A percentile compares a stretch with the other conserved stretches of the same genome.
phyloP scores from a whole-genome alignment of 495 filamentous ascomycete genomes.

The Amphirosellinia nigrospora region DNA sequence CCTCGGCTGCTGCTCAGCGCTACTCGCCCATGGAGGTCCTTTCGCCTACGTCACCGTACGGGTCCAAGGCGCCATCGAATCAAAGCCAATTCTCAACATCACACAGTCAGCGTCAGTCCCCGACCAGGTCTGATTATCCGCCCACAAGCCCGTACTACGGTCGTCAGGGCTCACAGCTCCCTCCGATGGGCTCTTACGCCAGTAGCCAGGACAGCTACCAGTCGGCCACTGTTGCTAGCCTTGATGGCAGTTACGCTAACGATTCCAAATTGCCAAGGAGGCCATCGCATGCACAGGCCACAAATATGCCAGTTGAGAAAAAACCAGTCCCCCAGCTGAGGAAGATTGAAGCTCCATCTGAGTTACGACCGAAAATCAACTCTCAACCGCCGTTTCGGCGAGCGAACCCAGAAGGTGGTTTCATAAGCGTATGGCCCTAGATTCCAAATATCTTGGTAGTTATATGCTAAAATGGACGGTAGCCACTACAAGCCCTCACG shows the following conservation, averaged over 20 bases:
- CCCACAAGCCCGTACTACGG: conserved; percentile 57
- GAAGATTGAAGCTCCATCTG: conserved; percentile 71
- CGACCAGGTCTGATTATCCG: conserved; percentile 55
- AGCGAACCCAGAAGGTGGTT: conserved; percentile 96
- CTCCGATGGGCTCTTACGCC: conserved; percentile 72
- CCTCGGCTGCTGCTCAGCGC: conserved; percentile 82
- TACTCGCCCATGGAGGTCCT: conserved; percentile 95
- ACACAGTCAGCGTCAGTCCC: conserved; percentile 55
- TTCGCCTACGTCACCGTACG: conserved; percentile 60
- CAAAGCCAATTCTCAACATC: conserved; percentile 50
- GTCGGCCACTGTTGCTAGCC: conserved; percentile 67
- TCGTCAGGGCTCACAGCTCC: conserved; percentile 63
- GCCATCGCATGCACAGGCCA: conserved; percentile 50
- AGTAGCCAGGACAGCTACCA: conserved; percentile 68
- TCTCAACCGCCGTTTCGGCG: conserved; percentile 87
- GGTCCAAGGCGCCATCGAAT: conserved; percentile 44
- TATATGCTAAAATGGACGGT: conserved; percentile 26
- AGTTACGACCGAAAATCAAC: conserved; percentile 84
- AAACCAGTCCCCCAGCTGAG: conserved; percentile 88
- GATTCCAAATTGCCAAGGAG: conserved; percentile 78
- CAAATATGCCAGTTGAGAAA: conserved; percentile 57
- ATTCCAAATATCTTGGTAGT: conserved; percentile 1
- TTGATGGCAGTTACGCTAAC: conserved; percentile 72
- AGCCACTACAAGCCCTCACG: conserved; percentile 97
- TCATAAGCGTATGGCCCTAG: conserved; percentile 82